Evolutionary conservation across 371 early-diverging fungal genomes (phyloP).

Genomic region (Mortierella polycephala): DNA sequence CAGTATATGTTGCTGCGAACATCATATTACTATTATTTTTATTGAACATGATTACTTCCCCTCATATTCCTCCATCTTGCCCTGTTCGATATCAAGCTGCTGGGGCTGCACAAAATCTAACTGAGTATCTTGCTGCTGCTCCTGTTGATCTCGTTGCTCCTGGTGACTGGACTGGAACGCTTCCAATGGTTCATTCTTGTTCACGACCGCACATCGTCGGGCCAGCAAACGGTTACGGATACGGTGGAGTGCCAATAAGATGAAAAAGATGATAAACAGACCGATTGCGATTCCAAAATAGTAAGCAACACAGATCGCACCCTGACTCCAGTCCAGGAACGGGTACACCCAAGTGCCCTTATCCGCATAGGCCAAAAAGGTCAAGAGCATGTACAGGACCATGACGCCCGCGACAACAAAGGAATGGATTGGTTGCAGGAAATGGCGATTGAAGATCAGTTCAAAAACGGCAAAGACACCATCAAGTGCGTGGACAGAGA

Average conservation of each 20-base stretch:
- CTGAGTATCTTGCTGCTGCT: no score
- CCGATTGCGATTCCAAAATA: slow-evolving; percentile 59
- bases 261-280: slow-evolving; percentile 56
- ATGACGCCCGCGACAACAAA: slow-evolving; percentile 55
- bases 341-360: slow-evolving; percentile 65
- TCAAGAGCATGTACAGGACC: slow-evolving; percentile 61
- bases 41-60: no score
- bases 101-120: no score
- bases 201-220: slow-evolving; percentile 20
- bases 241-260: slow-evolving; percentile 57
- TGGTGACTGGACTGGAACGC: slow-evolving; percentile 4
- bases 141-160: neutral
- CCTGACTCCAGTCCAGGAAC: slow-evolving; percentile 64
- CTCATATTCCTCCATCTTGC: no score
- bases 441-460: slow-evolving; percentile 63
- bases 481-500: slow-evolving; percentile 64
- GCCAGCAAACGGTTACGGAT: slow-evolving; percentile 42
- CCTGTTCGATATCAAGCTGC: no score
- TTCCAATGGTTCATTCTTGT: slow-evolving; percentile 18
- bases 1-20: no score
- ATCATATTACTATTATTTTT: no score
- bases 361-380: slow-evolving; percentile 60
- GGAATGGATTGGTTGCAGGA: slow-evolving; percentile 56
- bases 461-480: slow-evolving; percentile 63
- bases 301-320: slow-evolving; percentile 56